Conservation (phyloP, 352 stramenopile species). For the Phytophthora megakarya region DNA sequence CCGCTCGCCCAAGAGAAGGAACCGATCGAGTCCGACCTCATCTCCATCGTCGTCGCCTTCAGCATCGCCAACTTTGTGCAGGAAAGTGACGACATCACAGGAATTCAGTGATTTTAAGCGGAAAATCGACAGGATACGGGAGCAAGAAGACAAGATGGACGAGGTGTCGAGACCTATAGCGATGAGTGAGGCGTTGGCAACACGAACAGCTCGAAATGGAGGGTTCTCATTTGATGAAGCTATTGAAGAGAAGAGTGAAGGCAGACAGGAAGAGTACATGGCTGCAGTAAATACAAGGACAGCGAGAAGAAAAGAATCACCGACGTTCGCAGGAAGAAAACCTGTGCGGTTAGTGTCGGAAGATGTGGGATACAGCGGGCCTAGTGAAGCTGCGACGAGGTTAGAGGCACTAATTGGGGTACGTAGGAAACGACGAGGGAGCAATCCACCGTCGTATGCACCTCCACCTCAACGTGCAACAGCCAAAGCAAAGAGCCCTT, state of each 20-base stretch:
- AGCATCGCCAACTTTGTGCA: conserved; percentile 21
- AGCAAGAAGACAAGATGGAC: neutral
- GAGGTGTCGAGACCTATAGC: conserved; percentile 21
- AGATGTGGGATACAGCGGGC: conserved; percentile 12
- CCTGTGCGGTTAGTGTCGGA: conserved; percentile 26
- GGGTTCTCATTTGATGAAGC: conserved; percentile 33
- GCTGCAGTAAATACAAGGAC: neutral
- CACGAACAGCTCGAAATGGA: conserved; percentile 6
- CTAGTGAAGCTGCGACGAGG: conserved; percentile 19
- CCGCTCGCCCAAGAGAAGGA: conserved; percentile 17
- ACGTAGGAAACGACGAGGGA: conserved; percentile 21
- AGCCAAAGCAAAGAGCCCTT: neutral
- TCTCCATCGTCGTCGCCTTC: conserved; percentile 15
- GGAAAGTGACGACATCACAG: conserved; percentile 19
- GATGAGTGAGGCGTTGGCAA: conserved; percentile 21
- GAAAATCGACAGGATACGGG: conserved; percentile 10
- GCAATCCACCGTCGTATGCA: neutral
- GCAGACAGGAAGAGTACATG: neutral
- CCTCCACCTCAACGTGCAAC: neutral
- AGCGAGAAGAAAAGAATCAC: conserved; percentile 19
- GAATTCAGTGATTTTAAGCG: conserved; percentile 7
- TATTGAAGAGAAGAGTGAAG: conserved; percentile 7
- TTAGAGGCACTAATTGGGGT: conserved; percentile 32
- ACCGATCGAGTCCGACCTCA: conserved; percentile 7
- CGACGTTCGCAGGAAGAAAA: conserved; percentile 24